Evolutionary conservation across 257 asterid genomes (phyloP).

Genomic region (Eucommia ulmoides): DNA sequence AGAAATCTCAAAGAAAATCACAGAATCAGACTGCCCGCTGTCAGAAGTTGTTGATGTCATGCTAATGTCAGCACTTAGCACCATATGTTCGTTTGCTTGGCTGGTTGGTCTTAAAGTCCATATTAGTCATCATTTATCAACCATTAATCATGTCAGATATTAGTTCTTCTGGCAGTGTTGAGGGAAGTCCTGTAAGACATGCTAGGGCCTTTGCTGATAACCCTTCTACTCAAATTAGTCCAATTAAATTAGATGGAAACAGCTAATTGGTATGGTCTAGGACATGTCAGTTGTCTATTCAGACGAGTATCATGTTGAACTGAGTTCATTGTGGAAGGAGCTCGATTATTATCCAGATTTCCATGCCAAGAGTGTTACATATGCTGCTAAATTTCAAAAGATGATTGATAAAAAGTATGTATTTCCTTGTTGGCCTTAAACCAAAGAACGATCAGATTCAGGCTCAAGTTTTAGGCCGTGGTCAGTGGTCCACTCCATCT

Average conservation of each 20-base stretch:
- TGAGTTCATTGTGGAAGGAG: not conserved
- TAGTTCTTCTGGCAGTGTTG: no score
- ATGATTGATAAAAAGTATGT: not conserved
- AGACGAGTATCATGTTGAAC: not conserved
- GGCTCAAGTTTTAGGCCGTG: not conserved
- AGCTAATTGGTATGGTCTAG: not conserved
- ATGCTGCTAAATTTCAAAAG: not conserved
- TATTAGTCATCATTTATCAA: no score
- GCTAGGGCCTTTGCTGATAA: not conserved
- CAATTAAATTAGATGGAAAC: not conserved
- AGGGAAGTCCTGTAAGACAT: no score
- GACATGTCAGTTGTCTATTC: not conserved
- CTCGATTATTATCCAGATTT: not conserved
- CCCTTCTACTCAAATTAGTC: not conserved
- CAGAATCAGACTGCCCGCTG: no score
- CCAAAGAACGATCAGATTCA: not conserved
- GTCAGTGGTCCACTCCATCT: no score
- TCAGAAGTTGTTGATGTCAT: no score
- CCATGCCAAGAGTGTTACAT: not conserved
- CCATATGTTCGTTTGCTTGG: no score
- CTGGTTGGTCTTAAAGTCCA: no score
- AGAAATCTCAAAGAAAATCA: no score
- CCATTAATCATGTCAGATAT: no score
- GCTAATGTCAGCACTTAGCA: no score
- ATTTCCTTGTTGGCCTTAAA: not conserved